Evolutionary conservation across 495 filamentous ascomycete species (phyloP).

Genomic region (Chlorociboria aeruginascens): DNA sequence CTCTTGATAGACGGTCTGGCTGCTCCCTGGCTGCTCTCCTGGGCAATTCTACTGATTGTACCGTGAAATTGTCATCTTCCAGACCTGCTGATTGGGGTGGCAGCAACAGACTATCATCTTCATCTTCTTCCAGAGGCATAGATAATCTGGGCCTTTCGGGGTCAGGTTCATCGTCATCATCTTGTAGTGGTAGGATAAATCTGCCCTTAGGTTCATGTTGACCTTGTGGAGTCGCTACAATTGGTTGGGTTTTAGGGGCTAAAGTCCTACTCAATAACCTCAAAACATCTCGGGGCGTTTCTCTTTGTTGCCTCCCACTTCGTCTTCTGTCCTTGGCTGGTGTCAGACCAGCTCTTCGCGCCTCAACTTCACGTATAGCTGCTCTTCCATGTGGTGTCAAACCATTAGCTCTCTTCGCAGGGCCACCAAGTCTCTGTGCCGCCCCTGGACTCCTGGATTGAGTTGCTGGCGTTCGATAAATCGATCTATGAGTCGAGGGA

Average conservation of each 20-base stretch:
- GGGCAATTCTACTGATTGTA: conserved; percentile 57
- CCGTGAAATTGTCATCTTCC: conserved; percentile 58
- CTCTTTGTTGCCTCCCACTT: conserved; percentile 55
- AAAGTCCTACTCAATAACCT: conserved; percentile 55
- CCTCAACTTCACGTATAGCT: conserved; percentile 54
- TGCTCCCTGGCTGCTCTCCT: conserved; percentile 47
- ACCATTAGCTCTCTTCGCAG: conserved; percentile 30
- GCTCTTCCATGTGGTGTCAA: conserved; percentile 59
- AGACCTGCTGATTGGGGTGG: conserved; percentile 52
- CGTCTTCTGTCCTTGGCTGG: conserved; percentile 54
- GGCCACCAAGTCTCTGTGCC: conserved; percentile 15
- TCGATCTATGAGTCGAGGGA: conserved; percentile 11
- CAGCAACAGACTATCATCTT: conserved; percentile 39
- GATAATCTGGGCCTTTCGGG: conserved; percentile 54
- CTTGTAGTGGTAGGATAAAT: conserved; percentile 13
- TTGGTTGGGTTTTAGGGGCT: conserved; percentile 43
- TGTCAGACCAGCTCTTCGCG: conserved; percentile 61
- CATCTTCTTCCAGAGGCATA: conserved; percentile 53
- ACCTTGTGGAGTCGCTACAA: conserved; percentile 38
- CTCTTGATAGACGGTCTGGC: conserved; percentile 35
- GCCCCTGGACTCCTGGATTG: conserved; percentile 16
- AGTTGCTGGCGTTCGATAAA: conserved; percentile 13
- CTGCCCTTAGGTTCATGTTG: background rate
- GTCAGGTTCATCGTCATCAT: conserved; percentile 56
- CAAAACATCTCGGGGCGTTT: conserved; percentile 63